These are phyloP conservation scores for Pleurotus pulmonarius DNA, from an alignment of 768 basidiomycete genomes.

Conservation along the genomic window DNA sequence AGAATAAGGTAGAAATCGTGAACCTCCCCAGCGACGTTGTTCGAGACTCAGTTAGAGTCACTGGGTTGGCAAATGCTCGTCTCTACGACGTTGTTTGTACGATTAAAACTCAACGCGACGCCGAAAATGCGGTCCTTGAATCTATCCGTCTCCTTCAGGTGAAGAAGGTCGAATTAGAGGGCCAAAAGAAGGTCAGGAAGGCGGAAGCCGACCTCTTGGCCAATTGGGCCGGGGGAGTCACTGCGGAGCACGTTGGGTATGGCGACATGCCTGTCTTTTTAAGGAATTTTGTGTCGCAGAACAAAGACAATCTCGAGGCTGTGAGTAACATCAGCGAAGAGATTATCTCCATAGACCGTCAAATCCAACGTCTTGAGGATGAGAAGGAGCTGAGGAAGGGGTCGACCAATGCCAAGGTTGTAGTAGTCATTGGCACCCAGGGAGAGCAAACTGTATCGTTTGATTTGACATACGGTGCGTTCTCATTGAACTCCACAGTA, in stretches of 20 bases:
- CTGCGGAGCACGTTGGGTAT: slow-evolving; percentile 36
- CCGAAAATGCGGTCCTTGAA: slow-evolving; percentile 24
- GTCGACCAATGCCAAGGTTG: slow-evolving; percentile 28
- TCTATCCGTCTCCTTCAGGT: slow-evolving; percentile 31
- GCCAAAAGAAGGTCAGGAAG: slow-evolving; percentile 34
- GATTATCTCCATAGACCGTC: slow-evolving; percentile 33
- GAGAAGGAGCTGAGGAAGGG: slow-evolving; percentile 32
- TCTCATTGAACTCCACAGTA: not conserved
- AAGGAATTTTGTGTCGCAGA: slow-evolving; percentile 34
- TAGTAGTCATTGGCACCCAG: slow-evolving; percentile 40
- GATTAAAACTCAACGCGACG: slow-evolving; percentile 14
- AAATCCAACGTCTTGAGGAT: slow-evolving; percentile 32
- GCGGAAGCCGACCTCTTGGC: slow-evolving; percentile 39
- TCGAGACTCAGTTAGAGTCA: slow-evolving; percentile 48
- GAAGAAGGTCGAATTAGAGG: slow-evolving; percentile 30
- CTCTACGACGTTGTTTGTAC: slow-evolving; percentile 57
- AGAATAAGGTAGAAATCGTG: slow-evolving; percentile 46
- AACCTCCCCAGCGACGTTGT: slow-evolving; percentile 50
- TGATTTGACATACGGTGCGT: slow-evolving; percentile 51
- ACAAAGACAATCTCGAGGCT: slow-evolving; percentile 28
- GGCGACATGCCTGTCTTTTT: slow-evolving; percentile 37
- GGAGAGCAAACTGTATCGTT: slow-evolving; percentile 29
- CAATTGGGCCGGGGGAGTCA: slow-evolving; percentile 40
- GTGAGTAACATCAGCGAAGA: slow-evolving; percentile 34
- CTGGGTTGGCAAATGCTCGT: slow-evolving; percentile 43